These are phyloP conservation scores for Quercus variabilis DNA, from an alignment of 306 rosid genomes.

Conservation along the genomic window DNA sequence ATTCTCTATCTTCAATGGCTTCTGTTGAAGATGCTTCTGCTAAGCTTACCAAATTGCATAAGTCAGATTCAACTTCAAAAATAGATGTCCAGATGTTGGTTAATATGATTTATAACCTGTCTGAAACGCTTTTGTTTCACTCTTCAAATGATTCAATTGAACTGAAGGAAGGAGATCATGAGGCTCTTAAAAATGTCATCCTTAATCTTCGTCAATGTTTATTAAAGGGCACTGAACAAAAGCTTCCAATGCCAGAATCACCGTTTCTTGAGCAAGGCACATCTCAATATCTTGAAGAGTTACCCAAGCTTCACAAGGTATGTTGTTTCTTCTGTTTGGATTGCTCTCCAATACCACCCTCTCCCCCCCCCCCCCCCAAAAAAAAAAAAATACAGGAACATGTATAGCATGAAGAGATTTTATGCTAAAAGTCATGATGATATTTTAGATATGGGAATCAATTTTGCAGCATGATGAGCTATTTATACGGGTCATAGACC, in stretches of 20 bases:
- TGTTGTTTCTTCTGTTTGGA: conserved; percentile 19
- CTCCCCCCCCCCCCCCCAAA: too few relatives aligned
- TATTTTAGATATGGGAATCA: neutral
- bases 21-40: conserved; percentile 30
- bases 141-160: conserved; percentile 38
- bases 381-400: neutral
- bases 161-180: conserved; percentile 46
- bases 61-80: conserved; percentile 37
- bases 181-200: conserved; percentile 46
- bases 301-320: conserved; percentile 46
- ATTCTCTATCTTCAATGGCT: conserved; percentile 23
- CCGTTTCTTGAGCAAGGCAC: conserved; percentile 32
- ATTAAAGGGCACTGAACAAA: conserved; percentile 38
- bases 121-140: conserved; percentile 62
- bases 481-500: neutral
- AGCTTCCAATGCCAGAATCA: conserved; percentile 22
- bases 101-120: conserved; percentile 48
- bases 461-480: neutral
- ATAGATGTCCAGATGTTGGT: conserved; percentile 56
- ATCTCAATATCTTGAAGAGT: conserved; percentile 28
- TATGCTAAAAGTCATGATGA: neutral
- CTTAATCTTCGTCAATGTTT: conserved; percentile 54
- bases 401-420: neutral
- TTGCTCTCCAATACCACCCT: neutral
- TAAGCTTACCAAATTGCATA: conserved; percentile 27